Evolutionary conservation across 2,329 filamentous ascomycete genomes (phyloP).

Genomic region (Hymenoscyphus fraxineus): DNA sequence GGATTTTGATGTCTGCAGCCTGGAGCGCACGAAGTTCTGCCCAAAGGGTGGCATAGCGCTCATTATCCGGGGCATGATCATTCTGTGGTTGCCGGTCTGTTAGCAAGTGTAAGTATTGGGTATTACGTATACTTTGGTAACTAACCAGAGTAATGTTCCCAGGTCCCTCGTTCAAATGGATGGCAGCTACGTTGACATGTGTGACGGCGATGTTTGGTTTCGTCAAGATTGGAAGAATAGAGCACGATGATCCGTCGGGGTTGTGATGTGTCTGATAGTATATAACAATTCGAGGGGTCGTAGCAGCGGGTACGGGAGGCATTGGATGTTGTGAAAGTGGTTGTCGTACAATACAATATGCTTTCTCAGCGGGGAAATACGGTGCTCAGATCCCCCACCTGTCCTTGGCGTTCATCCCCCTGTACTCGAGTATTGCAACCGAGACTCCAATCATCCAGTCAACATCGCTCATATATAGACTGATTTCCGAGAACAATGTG

Average conservation of each 20-base stretch:
- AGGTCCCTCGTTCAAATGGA: slow-evolving; percentile 72
- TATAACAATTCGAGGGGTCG: slow-evolving; percentile 42
- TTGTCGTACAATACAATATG: no score
- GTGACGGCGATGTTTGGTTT: slow-evolving; percentile 59
- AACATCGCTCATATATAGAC: no score
- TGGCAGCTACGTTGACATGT: slow-evolving; percentile 80
- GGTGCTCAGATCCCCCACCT: no score
- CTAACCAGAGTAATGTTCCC: slow-evolving; percentile 38
- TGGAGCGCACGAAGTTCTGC: slow-evolving; percentile 70
- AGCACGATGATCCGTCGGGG: slow-evolving; percentile 50
- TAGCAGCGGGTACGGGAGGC: slow-evolving; percentile 30
- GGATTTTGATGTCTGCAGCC: slow-evolving; percentile 69
- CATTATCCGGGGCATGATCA: slow-evolving; percentile 66
- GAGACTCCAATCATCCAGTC: no score
- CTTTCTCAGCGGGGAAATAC: no score
- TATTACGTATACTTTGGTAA: slow-evolving; percentile 52
- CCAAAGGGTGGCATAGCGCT: slow-evolving; percentile 71
- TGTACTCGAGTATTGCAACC: no score
- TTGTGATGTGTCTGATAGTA: slow-evolving; percentile 65
- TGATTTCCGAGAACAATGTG: no score
- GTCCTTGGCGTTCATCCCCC: no score
- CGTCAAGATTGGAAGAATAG: slow-evolving; percentile 50
- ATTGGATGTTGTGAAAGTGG: slow-evolving; percentile 18
- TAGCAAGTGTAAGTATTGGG: slow-evolving; percentile 54
- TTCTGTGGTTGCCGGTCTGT: slow-evolving; percentile 52